Base-by-base conservation (phyloP, 352 stramenopile genomes). In the Pythium aquatile region DNA sequence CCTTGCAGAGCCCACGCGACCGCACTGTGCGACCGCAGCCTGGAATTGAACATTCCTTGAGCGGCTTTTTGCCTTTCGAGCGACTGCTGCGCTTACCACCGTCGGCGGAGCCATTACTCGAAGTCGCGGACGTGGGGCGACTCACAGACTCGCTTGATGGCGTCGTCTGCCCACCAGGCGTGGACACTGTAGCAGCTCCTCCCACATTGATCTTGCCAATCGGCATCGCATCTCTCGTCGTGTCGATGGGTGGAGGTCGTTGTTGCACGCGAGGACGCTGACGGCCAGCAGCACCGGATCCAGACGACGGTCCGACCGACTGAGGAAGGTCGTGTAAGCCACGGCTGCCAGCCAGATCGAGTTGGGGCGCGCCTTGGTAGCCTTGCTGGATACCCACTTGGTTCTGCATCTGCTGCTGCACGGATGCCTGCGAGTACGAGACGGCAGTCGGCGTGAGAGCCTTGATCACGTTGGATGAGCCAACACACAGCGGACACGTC, bases 11-110 rank as follows among this genome's bases (percentile, higher is more conserved):
- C 17, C 86, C 86, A 24, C 83, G 79, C 17, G 86, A 93, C 14
- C 86, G 83, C 55, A 95, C 82, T 0, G 81, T 92, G 29, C 83
- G 83, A 54, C 86, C 77, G 39, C 86, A 94, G 14, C 79, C 78
- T 8, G 79, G 77, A 16, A 92, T 82, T 13, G 86, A 91, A 66
- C 86, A 95, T 55, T 91, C 83, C 62, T 91, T 92, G 54, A 91
- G 72, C 14, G 47, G 52, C 67, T 94, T 94, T 68, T 89, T 90
- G 66, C 80, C 84, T 74, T 92, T 92, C 61, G 66, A 58, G 2
- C 55, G 42, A 26, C 33, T 52, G n/a, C 44, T 63, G 7, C 64
- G 57, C 52, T 65, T 65, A 17, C 58, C 64, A 11, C 44, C 40
- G 2, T 64, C 49, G 10, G 56, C 46, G 3, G 66, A 65, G 16